Evolutionary conservation across 192 early-diverging fungal genomes (phyloP).

Genomic region (Dissophora ornata): DNA sequence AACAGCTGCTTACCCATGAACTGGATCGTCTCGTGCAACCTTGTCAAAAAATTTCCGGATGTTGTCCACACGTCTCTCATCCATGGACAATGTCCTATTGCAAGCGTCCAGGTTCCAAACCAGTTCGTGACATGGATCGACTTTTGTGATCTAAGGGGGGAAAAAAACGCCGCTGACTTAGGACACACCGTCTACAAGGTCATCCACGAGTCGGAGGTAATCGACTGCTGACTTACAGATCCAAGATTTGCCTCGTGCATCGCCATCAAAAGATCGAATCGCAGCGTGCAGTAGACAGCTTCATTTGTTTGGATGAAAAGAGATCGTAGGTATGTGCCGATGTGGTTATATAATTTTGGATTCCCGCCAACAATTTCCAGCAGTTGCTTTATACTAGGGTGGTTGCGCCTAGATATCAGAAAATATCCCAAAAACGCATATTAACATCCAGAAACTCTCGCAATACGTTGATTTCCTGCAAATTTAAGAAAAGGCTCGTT

Average conservation of each 20-base stretch:
- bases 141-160: conserved; percentile 56
- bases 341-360: conserved; percentile 44
- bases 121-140: conserved; percentile 63
- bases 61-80: conserved; percentile 63
- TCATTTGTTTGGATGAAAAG: conserved; percentile 51
- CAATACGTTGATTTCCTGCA: neutral
- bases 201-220: too few species aligned
- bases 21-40: conserved; percentile 57
- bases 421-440: neutral
- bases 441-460: neutral
- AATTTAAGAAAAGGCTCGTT: neutral
- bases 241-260: conserved; percentile 64
- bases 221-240: conserved; percentile 41
- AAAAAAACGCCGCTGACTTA: neutral
- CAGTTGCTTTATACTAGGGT: conserved; percentile 49
- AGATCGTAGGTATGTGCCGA: conserved; percentile 43
- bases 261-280: conserved; percentile 68
- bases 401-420: conserved; percentile 35
- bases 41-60: conserved; percentile 68
- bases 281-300: conserved; percentile 56
- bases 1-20: conserved; percentile 68
- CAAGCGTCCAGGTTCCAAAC: conserved; percentile 69
- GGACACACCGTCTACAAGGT: too few species aligned
- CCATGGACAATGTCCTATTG: conserved; percentile 65
- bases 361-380: conserved; percentile 47